phyloP scores from a whole-genome alignment of 1,284 basidiomycete genomes.

The Austroboletus novae-zelandiae region DNA sequence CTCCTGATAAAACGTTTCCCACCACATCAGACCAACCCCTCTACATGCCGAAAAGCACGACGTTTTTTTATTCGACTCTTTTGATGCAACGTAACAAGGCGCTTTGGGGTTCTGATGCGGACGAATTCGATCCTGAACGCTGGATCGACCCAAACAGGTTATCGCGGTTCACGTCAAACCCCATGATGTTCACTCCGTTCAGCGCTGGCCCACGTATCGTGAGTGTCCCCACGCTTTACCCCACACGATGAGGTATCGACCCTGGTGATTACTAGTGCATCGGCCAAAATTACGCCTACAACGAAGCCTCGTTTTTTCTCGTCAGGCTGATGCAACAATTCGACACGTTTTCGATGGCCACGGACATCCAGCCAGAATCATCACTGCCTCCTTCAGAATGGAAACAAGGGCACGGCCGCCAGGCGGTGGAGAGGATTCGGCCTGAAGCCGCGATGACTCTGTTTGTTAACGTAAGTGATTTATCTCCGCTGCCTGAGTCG shows the following conservation, averaged over 20 bases:
- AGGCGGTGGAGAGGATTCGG: constrained; percentile 55
- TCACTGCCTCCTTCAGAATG: constrained; percentile 60
- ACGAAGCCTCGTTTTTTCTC: constrained; percentile 69
- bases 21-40: constrained; percentile 38
- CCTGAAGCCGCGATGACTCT: constrained; percentile 60
- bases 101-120: constrained; percentile 68
- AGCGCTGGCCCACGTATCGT: constrained; percentile 61
- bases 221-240: constrained; percentile 17
- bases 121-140: constrained; percentile 68
- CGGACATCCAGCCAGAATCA: constrained; percentile 57
- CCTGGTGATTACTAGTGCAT: constrained; percentile 49
- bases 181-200: constrained; percentile 68
- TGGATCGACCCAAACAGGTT: constrained; percentile 58
- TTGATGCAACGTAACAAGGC: constrained; percentile 58
- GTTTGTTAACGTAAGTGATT: constrained; percentile 52
- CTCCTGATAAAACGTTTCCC: constrained; percentile 45
- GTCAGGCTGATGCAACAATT: constrained; percentile 64
- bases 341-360: constrained; percentile 54
- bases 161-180: constrained; percentile 50
- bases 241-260: constrained; percentile 9
- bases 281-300: constrained; percentile 72
- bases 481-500: constrained; percentile 3
- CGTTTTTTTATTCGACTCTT: constrained; percentile 55
- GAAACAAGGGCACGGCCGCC: constrained; percentile 51
- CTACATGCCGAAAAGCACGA: constrained; percentile 59